These are phyloP conservation scores for Plasmodium sp. DNA, from an alignment of 169 alveolate genomes.

Conservation along the genomic window DNA sequence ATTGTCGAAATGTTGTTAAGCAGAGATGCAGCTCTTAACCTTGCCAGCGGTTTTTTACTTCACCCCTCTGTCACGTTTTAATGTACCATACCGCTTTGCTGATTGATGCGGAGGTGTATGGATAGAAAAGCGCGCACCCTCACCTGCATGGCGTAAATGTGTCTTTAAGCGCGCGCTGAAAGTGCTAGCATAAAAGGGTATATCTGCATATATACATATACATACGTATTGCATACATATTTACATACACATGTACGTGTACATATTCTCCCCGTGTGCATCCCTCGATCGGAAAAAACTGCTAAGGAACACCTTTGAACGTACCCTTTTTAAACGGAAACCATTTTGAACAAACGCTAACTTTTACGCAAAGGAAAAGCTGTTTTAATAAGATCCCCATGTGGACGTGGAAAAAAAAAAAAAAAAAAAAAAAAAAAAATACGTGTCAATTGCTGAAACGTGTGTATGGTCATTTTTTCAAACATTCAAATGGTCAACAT, in stretches of 20 bases:
- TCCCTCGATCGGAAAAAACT: not conserved
- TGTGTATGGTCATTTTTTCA: not conserved
- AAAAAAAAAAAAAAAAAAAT: not conserved
- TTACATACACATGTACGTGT: not conserved
- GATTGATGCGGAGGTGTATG: not conserved
- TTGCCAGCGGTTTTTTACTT: constrained; percentile 52
- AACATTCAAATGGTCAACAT: not conserved
- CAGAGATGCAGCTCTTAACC: constrained; percentile 38
- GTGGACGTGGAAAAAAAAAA: not conserved
- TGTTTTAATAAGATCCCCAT: not conserved
- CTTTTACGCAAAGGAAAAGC: not conserved
- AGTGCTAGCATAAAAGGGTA: not conserved
- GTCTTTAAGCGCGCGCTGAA: not conserved
- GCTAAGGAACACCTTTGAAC: not conserved
- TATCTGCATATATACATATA: not conserved
- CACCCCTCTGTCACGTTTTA: constrained; percentile 62
- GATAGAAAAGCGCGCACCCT: not conserved
- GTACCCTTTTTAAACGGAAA: not conserved
- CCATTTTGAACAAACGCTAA: not conserved
- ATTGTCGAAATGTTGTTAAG: constrained; percentile 82
- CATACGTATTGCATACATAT: too few relatives aligned
- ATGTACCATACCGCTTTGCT: not conserved
- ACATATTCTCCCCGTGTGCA: not conserved
- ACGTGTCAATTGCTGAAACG: not conserved
- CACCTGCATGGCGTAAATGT: not conserved